phyloP scores from a whole-genome alignment of 2,329 filamentous ascomycete species.

The Ceratocystis variospora region DNA sequence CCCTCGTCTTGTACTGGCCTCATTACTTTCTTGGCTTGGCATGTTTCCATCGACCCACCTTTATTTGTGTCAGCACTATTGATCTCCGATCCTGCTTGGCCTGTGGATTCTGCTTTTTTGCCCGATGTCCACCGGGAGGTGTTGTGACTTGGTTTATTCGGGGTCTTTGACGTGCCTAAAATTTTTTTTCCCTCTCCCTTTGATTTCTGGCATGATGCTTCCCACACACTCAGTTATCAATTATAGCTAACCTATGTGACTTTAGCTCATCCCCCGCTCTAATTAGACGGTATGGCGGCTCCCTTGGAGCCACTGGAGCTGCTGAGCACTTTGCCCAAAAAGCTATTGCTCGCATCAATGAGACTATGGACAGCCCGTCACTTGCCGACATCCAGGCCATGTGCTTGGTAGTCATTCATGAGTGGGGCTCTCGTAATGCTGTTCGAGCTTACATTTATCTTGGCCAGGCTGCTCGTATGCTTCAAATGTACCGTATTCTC shows the following conservation, averaged over 20 bases:
- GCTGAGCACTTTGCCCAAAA: constrained; percentile 47
- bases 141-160: neutral
- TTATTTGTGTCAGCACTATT: constrained; percentile 13
- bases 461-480: constrained; percentile 49
- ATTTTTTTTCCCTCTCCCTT: neutral
- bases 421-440: constrained; percentile 48
- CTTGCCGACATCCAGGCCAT: constrained; percentile 48
- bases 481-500: constrained; percentile 49
- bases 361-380: constrained; percentile 44
- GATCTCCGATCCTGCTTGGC: neutral
- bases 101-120: neutral
- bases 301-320: constrained; percentile 36
- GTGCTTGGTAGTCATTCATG: constrained; percentile 47
- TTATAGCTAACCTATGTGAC: neutral
- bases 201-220: neutral
- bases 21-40: neutral
- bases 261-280: constrained; percentile 41
- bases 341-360: constrained; percentile 42
- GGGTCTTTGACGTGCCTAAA: neutral
- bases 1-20: neutral
- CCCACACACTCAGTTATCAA: neutral
- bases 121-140: neutral
- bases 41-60: constrained; percentile 6
- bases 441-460: constrained; percentile 50
- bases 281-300: constrained; percentile 45